A percentile compares a stretch with the other conserved stretches of the same genome.
These are phyloP conservation scores for Perilla frutescens DNA, from an alignment of 257 asterid species.

Conservation along the genomic window DNA sequence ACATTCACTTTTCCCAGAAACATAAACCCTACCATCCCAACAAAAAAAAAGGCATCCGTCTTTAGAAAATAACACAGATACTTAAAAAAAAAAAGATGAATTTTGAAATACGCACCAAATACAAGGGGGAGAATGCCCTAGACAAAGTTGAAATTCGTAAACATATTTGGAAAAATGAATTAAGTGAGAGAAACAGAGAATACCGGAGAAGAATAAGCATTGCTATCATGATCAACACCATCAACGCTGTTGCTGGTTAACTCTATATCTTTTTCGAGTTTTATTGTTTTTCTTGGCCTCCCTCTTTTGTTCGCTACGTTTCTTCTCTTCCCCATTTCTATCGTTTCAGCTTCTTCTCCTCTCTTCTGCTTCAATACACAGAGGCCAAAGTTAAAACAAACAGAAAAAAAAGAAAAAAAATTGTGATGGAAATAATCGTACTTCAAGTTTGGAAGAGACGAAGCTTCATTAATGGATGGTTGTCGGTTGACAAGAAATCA, in stretches of 20 bases:
- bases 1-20: neutral
- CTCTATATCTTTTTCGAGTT: neutral
- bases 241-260: neutral
- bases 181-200: neutral
- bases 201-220: constrained; percentile 12
- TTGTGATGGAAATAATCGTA: neutral
- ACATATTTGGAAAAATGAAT: neutral
- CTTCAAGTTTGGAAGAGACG: neutral
- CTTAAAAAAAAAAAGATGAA: neutral
- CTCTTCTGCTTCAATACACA: neutral
- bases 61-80: neutral
- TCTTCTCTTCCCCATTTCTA: neutral
- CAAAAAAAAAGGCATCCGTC: neutral
- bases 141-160: neutral
- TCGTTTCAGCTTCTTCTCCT: neutral
- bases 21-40: neutral
- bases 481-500: neutral
- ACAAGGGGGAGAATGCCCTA: neutral
- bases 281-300: neutral
- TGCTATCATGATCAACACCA: neutral
- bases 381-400: neutral
- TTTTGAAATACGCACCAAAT: neutral
- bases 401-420: neutral
- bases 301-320: neutral
- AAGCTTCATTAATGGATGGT: neutral